Evolutionary conservation across 1,139 yeast species (phyloP), one percentile per base, ranked within the genome.

Genomic region (Suhomyces chickasaworum): DNA sequence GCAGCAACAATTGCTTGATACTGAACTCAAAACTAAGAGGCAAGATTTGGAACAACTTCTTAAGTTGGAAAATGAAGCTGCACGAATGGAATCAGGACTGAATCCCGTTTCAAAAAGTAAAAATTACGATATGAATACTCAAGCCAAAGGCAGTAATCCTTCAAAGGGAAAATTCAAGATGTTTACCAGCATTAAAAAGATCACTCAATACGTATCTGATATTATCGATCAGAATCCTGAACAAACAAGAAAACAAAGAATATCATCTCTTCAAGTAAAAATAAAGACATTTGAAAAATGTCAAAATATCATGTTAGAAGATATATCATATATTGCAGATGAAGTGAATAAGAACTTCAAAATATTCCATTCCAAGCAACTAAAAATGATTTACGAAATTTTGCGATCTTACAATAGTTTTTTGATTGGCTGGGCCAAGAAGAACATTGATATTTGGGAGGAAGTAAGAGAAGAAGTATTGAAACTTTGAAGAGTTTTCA

Each of bases 181-280:
- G 39, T 58, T 66, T 35, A 66, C 71, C 3, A 58, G 61, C 44
- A 56, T 65, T 36, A 79, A 75, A 52, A 83, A 81, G 52, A 66
- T 85, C 27, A 79, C 84, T 33, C 82, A 76, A 55, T 85, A 86
- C 43, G 81, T 85, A 16, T 81, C 80, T 41, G 88, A 85, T 45
- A 79, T 84, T 38, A 83, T 84, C 53, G 90, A 85, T 53, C 83
- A 80, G 37, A 86, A 85, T 53, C 89, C 90, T 0, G 87, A 82
- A 50, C 72, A 80, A 34, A 77, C 86, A 2, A 69, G 89, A 25
- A 78, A 84, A 46, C 83, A 79, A 52, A 77, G 75, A 57, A 77
- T 84, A 32, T 66, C 72, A 1, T 73, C 77, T 47, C 68, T 83
- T 15, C 73, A 76, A 45, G 75, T 71, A 37, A 83, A 81, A 57